Percentiles rank a stretch among this genome's conserved stretches.
phyloP scores from a whole-genome alignment of 2,329 filamentous ascomycete species.

The Stachybotrys chlorohalonatus region DNA sequence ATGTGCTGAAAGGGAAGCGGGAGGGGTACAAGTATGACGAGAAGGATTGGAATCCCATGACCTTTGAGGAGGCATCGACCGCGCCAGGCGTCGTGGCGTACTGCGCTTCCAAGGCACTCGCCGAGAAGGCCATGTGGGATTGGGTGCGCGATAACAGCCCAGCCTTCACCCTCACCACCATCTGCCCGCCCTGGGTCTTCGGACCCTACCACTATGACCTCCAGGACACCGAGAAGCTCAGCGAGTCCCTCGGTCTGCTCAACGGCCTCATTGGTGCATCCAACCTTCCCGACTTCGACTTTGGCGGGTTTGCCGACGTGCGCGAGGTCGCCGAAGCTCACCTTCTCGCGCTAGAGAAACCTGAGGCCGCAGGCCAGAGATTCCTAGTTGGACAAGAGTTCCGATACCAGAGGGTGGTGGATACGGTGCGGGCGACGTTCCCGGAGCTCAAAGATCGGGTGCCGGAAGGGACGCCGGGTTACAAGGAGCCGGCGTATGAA shows the following conservation, averaged over 20 bases:
- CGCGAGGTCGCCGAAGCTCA: constrained; percentile 19
- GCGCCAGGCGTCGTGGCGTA: constrained; percentile 11
- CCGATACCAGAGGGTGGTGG: not conserved
- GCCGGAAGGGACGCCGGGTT: not conserved
- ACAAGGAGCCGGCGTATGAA: not conserved
- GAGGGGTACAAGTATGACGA: constrained; percentile 17
- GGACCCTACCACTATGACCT: constrained; percentile 39
- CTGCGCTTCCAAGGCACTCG: constrained; percentile 38
- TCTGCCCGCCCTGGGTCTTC: constrained; percentile 54
- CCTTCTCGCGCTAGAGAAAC: constrained; percentile 12
- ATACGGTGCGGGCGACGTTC: not conserved
- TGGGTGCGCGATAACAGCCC: constrained; percentile 15
- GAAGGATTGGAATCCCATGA: constrained; percentile 19
- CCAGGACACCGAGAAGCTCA: constrained; percentile 5
- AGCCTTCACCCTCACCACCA: constrained; percentile 52
- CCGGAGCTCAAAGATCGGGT: constrained; percentile 2
- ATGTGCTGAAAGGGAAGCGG: constrained; percentile 25
- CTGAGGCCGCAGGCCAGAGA: constrained; percentile 14
- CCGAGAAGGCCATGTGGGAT: constrained; percentile 58
- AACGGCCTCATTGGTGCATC: constrained; percentile 8
- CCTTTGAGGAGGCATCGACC: constrained; percentile 8
- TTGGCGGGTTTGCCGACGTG: constrained; percentile 12
- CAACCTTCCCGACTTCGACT: constrained; percentile 10
- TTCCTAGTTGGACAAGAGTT: constrained; percentile 14
- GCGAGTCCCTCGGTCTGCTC: constrained; percentile 8